These are phyloP conservation scores for Podosphaera xanthii DNA, from an alignment of 2,329 filamentous ascomycete genomes.

Conservation along the genomic window DNA sequence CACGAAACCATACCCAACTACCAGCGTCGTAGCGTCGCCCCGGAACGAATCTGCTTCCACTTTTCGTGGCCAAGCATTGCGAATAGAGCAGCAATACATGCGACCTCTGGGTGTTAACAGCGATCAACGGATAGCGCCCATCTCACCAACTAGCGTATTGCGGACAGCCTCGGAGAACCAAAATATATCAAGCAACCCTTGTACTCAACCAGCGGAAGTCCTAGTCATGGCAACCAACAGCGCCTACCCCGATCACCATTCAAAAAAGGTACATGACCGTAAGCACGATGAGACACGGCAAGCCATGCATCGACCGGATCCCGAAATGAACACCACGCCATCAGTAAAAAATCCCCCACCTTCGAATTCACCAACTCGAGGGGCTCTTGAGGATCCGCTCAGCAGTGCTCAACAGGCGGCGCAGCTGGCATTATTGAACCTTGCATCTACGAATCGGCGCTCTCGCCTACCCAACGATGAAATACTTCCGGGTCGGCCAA, in stretches of 20 bases:
- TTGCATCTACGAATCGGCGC: constrained; percentile 9
- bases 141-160: constrained; percentile 28
- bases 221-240: constrained; percentile 20
- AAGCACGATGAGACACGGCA: no score
- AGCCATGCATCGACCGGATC: no score
- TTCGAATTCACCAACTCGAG: constrained; percentile 17
- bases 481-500: constrained; percentile 59
- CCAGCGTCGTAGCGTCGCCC: constrained; percentile 8
- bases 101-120: constrained; percentile 30
- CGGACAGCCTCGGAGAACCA: not conserved
- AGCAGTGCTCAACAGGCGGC: constrained; percentile 14
- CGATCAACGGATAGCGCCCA: constrained; percentile 34
- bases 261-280: no score
- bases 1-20: constrained; percentile 29
- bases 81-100: constrained; percentile 39
- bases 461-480: constrained; percentile 55
- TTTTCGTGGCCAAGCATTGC: constrained; percentile 37
- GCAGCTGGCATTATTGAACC: constrained; percentile 16
- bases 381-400: constrained; percentile 13
- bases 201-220: not conserved
- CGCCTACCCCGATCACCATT: not conserved
- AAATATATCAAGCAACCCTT: not conserved
- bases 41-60: constrained; percentile 33
- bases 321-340: no score
- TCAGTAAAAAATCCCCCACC: constrained; percentile 21